A percentile compares a stretch with the other conserved stretches of the same genome.
Conservation (phyloP, 2,329 filamentous ascomycete species). For the Akanthomyces muscarius region DNA sequence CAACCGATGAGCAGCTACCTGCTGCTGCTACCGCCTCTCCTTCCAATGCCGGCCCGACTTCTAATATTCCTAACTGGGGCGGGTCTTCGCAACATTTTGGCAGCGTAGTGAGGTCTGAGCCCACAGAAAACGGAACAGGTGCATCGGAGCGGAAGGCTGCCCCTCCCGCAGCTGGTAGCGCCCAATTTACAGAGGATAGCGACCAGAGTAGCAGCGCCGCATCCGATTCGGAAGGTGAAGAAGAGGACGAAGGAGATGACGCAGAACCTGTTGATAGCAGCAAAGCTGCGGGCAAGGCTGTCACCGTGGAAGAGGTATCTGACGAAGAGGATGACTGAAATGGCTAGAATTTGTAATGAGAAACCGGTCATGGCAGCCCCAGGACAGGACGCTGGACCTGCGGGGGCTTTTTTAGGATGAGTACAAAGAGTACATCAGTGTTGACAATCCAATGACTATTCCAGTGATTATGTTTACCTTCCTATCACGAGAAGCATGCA, state of each 20-base stretch:
- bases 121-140: neutral
- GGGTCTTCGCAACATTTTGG: slow-evolving; percentile 47
- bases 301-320: slow-evolving; percentile 43
- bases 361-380: neutral
- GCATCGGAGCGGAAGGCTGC: neutral
- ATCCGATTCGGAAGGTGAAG: slow-evolving; percentile 11
- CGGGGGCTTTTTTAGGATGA: neutral
- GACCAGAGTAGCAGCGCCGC: slow-evolving; percentile 1
- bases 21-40: slow-evolving; percentile 44
- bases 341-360: neutral
- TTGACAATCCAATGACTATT: neutral
- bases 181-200: neutral
- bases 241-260: slow-evolving; percentile 19
- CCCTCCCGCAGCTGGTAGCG: neutral
- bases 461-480: neutral
- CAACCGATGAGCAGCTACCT: slow-evolving; percentile 9
- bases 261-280: slow-evolving; percentile 13
- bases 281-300: slow-evolving; percentile 44
- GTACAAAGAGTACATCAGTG: neutral
- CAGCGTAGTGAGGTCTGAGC: slow-evolving; percentile 25
- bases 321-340: slow-evolving; percentile 38
- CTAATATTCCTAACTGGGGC: slow-evolving; percentile 47
- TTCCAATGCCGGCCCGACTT: slow-evolving; percentile 44
- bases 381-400: neutral
- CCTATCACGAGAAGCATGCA: neutral